Base-by-base conservation (phyloP, 2,329 filamentous ascomycete genomes). In the Cercospora beticola region DNA sequence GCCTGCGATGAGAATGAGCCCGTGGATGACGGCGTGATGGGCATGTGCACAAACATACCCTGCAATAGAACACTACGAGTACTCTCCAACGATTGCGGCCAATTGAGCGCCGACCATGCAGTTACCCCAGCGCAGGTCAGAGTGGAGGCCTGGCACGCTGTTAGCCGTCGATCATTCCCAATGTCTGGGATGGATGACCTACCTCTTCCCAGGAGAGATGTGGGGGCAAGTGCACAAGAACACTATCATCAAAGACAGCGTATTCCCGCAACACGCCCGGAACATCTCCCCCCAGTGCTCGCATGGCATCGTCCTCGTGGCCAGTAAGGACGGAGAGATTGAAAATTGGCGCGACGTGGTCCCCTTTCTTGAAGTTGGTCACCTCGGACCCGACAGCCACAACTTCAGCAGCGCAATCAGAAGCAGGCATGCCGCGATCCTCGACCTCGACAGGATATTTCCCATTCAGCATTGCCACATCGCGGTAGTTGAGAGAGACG, bases 141-240 rank as follows among this genome's bases (percentile, higher is more conserved):
- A 21, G 43, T 49, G 9, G 18, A 49, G 4, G n/a, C n/a, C n/a
- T 49, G 40, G 5, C 4, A 46, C 18, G 10, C 21, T 18, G 18
- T 46, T 9, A 46, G 18, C 6, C 10, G 40, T n/a, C n/a, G n/a
- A 5, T 21, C 40, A 10, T 18, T 18, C 9, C n/a, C 4, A n/a
- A 18, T 18, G 1, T 16, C 12, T 5, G 6, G 33, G 33, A 40
- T 16, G 5, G 1, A 49, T 21, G 4, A 49, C 43, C 14, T 0
- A 86, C 88, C 77, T 90, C 86, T 68, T 86, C 85, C 66, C 86
- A 82, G 6, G 79, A 81, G 61, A 90, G 73, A 74, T 89, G 86
- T 0, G 79, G 80, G 0, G 88, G 88, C 0, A 83, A 82, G 59
- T 77, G 82, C 18, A 89, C 84, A 33, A 90, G 77, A 0, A 83